Percentiles rank a stretch among this genome's conserved stretches.
These are phyloP conservation scores for Scutellaria galericulata DNA, from an alignment of 257 asterid genomes.

Conservation along the genomic window DNA sequence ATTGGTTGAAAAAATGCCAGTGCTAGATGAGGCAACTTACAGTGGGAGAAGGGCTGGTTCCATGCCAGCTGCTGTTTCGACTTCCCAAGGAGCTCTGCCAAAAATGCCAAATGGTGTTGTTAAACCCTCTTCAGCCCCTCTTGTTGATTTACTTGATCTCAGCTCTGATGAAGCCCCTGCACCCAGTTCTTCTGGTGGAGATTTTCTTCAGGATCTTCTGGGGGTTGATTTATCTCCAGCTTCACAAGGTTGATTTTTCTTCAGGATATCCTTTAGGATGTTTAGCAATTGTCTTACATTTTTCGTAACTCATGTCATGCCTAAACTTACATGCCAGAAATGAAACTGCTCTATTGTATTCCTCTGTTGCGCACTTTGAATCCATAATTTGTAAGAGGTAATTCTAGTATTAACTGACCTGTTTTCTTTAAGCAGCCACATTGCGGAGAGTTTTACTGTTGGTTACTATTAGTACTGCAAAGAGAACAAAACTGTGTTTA, in stretches of 20 bases:
- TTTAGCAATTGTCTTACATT: slow-evolving; percentile 21
- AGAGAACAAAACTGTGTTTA: slow-evolving; percentile 25
- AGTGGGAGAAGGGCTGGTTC: slow-evolving; percentile 88
- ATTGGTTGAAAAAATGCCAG: slow-evolving; percentile 96
- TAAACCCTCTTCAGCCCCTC: slow-evolving; percentile 71
- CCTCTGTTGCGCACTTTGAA: slow-evolving; percentile 16
- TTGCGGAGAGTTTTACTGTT: not conserved
- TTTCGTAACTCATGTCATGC: slow-evolving; percentile 17
- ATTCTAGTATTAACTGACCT: not conserved
- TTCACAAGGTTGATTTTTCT: slow-evolving; percentile 62
- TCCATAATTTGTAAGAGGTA: slow-evolving; percentile 1
- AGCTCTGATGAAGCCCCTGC: slow-evolving; percentile 71
- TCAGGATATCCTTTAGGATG: not conserved
- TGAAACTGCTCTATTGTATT: slow-evolving; percentile 4
- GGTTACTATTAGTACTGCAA: not conserved
- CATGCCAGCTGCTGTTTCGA: slow-evolving; percentile 69
- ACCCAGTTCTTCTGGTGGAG: slow-evolving; percentile 80
- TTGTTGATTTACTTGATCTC: slow-evolving; percentile 89
- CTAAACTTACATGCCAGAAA: slow-evolving; percentile 18
- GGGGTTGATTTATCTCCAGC: slow-evolving; percentile 72
- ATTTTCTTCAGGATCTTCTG: slow-evolving; percentile 90
- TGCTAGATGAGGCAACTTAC: slow-evolving; percentile 86
- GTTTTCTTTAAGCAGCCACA: not conserved
- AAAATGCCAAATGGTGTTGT: slow-evolving; percentile 86
- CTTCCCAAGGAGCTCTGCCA: slow-evolving; percentile 72